phyloP scores from a whole-genome alignment of 441 rosid species.

The Erodium texanum region DNA sequence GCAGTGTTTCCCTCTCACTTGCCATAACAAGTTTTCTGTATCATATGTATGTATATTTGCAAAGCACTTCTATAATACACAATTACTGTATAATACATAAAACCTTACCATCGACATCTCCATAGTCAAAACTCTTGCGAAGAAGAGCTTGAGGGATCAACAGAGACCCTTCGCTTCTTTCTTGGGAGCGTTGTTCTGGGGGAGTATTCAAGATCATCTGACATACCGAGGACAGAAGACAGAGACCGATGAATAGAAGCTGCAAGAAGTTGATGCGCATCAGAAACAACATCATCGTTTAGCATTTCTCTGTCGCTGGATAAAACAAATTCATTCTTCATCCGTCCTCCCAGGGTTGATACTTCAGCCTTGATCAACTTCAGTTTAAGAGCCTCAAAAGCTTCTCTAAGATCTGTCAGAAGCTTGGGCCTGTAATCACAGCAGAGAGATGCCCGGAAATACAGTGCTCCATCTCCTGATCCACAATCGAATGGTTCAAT shows the following conservation, averaged over 20 bases:
- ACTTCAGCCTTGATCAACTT: constrained; percentile 36
- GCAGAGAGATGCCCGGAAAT: constrained; percentile 45
- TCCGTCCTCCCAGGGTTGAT: constrained; percentile 41
- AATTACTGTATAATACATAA: constrained; percentile 1
- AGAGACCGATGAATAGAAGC: constrained; percentile 35
- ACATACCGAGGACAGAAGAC: constrained; percentile 36
- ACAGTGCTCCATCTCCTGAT: constrained; percentile 24
- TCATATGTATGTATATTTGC: background rate
- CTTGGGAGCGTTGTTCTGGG: constrained; percentile 32
- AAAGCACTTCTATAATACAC: background rate
- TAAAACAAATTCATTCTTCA: constrained; percentile 37
- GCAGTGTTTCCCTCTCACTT: background rate
- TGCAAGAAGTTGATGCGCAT: constrained; percentile 18
- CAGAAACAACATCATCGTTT: constrained; percentile 3
- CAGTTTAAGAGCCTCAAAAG: constrained; percentile 36
- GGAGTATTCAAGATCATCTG: constrained; percentile 29
- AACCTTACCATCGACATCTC: constrained; percentile 10
- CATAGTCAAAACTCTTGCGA: constrained; percentile 23
- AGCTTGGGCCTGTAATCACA: constrained; percentile 49
- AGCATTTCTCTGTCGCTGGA: constrained; percentile 18
- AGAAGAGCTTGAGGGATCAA: constrained; percentile 40
- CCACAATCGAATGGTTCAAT: constrained; percentile 30
- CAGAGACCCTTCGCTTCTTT: constrained; percentile 41
- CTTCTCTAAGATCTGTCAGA: constrained; percentile 38
- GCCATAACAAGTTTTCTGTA: background rate